Base-by-base conservation (phyloP, 352 stramenopile genomes). In the Phytophthora tubulina region DNA sequence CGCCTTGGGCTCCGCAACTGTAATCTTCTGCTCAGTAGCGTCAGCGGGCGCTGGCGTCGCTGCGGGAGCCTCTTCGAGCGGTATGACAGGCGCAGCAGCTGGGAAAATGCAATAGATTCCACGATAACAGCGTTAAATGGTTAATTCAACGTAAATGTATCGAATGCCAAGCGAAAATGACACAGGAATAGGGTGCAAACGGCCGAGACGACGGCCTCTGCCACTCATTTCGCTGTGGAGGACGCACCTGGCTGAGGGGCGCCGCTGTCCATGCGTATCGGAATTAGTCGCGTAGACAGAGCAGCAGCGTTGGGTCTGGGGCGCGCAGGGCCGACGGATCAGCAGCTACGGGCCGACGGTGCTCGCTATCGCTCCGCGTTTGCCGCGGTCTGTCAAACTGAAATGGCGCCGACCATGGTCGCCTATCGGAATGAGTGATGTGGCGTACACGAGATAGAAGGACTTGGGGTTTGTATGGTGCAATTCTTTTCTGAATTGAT, bases 401-500 rank as follows among this genome's bases (percentile, higher is more conserved):
- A 78, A 79, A 76, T 79, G 72, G 67, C 62, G 57, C 32, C 39
- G 39, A 62, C 44, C 30, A 52, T 53, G 36, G 56, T 72, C 30
- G 46, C 21, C 41, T 63, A 3, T 57, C n/a, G 35, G 42, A 67
- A 33, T 63, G 46, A 76, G 59, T 61, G 66, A 21, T 61, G 51
- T 70, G 52, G 65, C 36, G 54, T 42, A 53, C 30, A 36, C 4
- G 61, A 73, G 76, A 57, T 77, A 58, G 35, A 27, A 27, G 21
- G 21, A 72, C 38, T 78, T 66, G 54, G 5, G 15, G 13, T 80
- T 85, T 88, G 79, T 89, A 91, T 72, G 45, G 0, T 36, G 9
- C 80, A 78, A 90, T 92, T 92, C 73, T 85, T 68, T 17, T 27
- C n/a, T 83, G 67, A 87, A 77, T 91, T 78, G 78, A 4, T 6